phyloP scores from a whole-genome alignment of 768 basidiomycete genomes.

The Leccinum olivaceopallidum region DNA sequence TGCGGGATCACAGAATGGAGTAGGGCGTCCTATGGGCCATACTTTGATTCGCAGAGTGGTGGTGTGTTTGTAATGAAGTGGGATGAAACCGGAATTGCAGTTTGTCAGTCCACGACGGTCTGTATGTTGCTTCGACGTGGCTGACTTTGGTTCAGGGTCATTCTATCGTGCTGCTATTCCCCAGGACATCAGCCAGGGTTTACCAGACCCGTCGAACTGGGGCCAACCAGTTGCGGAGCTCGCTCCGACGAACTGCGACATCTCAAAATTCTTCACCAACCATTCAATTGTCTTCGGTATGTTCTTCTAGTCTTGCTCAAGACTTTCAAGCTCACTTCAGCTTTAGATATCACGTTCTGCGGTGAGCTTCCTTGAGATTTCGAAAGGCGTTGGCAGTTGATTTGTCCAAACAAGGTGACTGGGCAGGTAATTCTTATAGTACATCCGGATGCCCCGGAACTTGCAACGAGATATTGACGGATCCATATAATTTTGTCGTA shows the following conservation, averaged over 20 bases:
- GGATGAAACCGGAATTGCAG: constrained; percentile 73
- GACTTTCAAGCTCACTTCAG: constrained; percentile 16
- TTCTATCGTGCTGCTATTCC: constrained; percentile 82
- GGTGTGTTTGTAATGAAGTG: constrained; percentile 91
- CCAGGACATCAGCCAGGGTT: constrained; percentile 57
- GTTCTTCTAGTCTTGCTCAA: constrained; percentile 26
- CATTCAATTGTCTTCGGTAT: constrained; percentile 77
- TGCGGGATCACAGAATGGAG: constrained; percentile 83
- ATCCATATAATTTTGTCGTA: constrained; percentile 74
- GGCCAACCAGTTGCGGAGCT: constrained; percentile 65
- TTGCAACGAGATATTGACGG: constrained; percentile 59
- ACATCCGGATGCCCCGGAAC: constrained; percentile 76
- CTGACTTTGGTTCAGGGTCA: constrained; percentile 53
- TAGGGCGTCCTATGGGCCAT: constrained; percentile 78
- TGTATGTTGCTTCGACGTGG: not conserved
- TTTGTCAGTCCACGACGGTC: constrained; percentile 50
- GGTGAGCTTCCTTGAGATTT: constrained; percentile 42
- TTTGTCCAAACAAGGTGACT: constrained; percentile 54
- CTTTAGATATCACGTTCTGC: constrained; percentile 77
- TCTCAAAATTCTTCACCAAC: constrained; percentile 57
- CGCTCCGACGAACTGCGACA: constrained; percentile 54
- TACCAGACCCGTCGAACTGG: constrained; percentile 69
- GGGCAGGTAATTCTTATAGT: constrained; percentile 81
- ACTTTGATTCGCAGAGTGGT: constrained; percentile 77
- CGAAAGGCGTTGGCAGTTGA: constrained; percentile 5